Evolutionary conservation across 805 yeast genomes (phyloP), one percentile per base, ranked within the genome.

Genomic region (Cyberlindnera misumaiensis): DNA sequence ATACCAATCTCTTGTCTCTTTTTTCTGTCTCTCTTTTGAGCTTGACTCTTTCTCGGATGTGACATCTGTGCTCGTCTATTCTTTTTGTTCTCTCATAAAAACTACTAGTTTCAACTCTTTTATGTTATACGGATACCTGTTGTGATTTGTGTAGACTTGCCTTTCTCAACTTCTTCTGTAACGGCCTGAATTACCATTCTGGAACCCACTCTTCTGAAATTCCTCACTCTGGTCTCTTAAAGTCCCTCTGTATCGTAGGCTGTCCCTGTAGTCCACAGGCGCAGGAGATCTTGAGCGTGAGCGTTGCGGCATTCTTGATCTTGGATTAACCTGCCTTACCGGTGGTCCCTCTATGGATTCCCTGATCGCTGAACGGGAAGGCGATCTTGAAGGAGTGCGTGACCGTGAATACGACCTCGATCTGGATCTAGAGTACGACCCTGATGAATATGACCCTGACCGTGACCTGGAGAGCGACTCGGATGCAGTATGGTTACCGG

Each of bases 351-450:
- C 36, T 28, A 9, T 5, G 5, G 8, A 5, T 5, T 27, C 11
- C 11, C 29, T 48, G 20, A 40, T 37, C 24, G 34, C 36, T 34
- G 35, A 13, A 14, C 35, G 29, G 29, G 31, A 43, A 48, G 41
- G 41, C 17, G 53, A 35, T 36, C 55, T 43, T 14, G 61, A 47
- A 11, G 52, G 52, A 1, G 58, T 42, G 29, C 53, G 41, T 3
- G 60, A 53, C 26, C 36, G 28, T 14, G 41, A 38, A 31, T 28
- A 38, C 12, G 16, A 14, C 5, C 32, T 28, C 14, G 42, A 37
- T 3, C 28, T 12, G 3, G 45, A 36, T 17, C 45, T 30, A 2
- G 60, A 45, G 17, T 43, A 43, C n/a, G 44, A 40, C 24, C 50
- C 27, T 3, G 64, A 58, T 20, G 24, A 20, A 25, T 51, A 42